phyloP scores from a whole-genome alignment of 768 basidiomycete genomes.

The Russula emetica region DNA sequence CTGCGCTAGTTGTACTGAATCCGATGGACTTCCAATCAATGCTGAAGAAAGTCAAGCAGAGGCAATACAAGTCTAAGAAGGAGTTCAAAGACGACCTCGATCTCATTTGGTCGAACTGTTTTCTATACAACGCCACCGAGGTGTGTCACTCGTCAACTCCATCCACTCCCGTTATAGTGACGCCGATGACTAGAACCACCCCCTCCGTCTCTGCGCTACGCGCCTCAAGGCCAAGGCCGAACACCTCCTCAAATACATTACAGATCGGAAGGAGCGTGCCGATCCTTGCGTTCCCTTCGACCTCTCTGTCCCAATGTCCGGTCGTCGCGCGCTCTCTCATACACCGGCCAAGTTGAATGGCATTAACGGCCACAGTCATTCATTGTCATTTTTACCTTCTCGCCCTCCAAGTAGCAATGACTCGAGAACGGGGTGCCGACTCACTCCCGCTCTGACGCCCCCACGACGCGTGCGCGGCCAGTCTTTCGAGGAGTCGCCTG shows the following conservation, averaged over 20 bases:
- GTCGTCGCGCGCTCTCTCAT: constrained; percentile 35
- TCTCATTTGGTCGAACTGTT: constrained; percentile 95
- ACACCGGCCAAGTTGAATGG: constrained; percentile 33
- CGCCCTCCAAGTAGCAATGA: constrained; percentile 30
- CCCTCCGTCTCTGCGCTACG: constrained; percentile 74
- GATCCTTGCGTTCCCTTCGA: constrained; percentile 62
- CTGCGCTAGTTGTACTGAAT: constrained; percentile 69
- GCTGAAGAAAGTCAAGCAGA: constrained; percentile 88
- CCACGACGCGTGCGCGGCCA: constrained; percentile 39
- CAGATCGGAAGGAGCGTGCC: constrained; percentile 77
- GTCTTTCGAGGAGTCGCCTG: constrained; percentile 61
- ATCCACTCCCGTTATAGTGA: constrained; percentile 10
- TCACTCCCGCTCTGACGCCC: constrained; percentile 25
- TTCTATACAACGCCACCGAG: constrained; percentile 86
- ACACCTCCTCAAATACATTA: constrained; percentile 79
- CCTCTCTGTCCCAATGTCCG: constrained; percentile 31
- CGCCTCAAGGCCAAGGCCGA: constrained; percentile 83
- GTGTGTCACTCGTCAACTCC: constrained; percentile 44
- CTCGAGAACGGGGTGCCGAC: constrained; percentile 17
- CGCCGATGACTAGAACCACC: constrained; percentile 61
- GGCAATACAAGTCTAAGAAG: constrained; percentile 87
- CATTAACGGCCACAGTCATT: constrained; percentile 43
- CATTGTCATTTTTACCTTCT: constrained; percentile 41
- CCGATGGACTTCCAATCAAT: constrained; percentile 97
- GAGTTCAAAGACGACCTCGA: constrained; percentile 94